Evolutionary conservation across 1,284 basidiomycete species (phyloP), one percentile per base, ranked within the genome.

Genomic region (Schizopora paradoxa): DNA sequence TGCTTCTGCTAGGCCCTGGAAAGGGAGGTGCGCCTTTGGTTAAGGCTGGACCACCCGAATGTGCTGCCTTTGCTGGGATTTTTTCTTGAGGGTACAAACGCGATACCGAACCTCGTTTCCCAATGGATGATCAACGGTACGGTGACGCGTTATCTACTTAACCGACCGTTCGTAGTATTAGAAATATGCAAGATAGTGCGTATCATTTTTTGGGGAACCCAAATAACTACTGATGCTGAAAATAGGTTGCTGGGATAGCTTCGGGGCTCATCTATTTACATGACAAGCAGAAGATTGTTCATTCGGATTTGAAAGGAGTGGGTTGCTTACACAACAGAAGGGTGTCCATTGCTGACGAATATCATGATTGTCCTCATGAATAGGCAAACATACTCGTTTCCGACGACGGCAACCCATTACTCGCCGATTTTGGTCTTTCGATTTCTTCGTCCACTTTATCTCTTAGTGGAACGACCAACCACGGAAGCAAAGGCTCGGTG

Each of bases 131-230:
- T 16, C 5, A 47, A 51, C 27, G 21, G 29, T 8, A 47, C 41
- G 11, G 28, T 34, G 16, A 34, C 23, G n/a, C 10, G 26, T 21
- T 51, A 29, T 25, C 10, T 51, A 8, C 6, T 29, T 29, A 22
- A 33, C 13, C 13, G 43, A 51, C 26, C 44, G 41, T n/a, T n/a
- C n/a, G n/a, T n/a, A n/a, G 41, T 39, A 7, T 40, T 38, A 14
- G 49, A 51, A 21, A 32, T 44, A n/a, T 16, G 47, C 1, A 51
- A 47, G 25, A 40, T 51, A 6, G 49, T 51, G 28, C 31, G 45
- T 39, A 6, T n/a, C 8, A 4, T 31, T 18, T 16, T 6, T n/a
- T n/a, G n/a, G n/a, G n/a, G n/a, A n/a, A n/a, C n/a, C n/a, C n/a
- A n/a, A 16, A 5, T 32, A 3, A 5, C n/a, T 32, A 3, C 31